phyloP scores from a whole-genome alignment of 1,284 basidiomycete genomes.

The Veloporphyrellus conicus region DNA sequence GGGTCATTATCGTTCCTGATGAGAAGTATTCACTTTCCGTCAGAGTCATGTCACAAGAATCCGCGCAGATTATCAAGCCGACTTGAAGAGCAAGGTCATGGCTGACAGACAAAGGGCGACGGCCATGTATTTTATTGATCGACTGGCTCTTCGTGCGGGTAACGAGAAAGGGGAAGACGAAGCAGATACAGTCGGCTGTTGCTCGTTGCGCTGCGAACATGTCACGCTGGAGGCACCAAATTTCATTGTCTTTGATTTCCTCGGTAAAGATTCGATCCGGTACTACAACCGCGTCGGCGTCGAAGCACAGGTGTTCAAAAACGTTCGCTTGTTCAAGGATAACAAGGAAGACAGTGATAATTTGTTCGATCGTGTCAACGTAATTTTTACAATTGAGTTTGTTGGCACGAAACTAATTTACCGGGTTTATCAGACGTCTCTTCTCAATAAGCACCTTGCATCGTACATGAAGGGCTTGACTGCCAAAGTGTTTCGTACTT shows the following conservation, averaged over 20 bases:
- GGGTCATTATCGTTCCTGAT: background rate
- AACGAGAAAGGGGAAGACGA: slow-evolving; percentile 99
- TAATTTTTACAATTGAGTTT: slow-evolving; percentile 35
- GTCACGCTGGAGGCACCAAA: slow-evolving; percentile 85
- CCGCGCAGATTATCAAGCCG: slow-evolving; percentile 78
- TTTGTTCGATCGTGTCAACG: slow-evolving; percentile 90
- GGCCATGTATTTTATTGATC: slow-evolving; percentile 96
- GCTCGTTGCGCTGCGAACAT: slow-evolving; percentile 91
- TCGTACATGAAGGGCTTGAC: slow-evolving; percentile 94
- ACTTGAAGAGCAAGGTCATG: slow-evolving; percentile 87
- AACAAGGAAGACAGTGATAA: slow-evolving; percentile 86
- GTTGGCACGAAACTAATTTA: slow-evolving; percentile 6
- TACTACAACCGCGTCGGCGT: slow-evolving; percentile 90
- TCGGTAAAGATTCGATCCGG: slow-evolving; percentile 96
- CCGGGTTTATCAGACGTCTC: slow-evolving; percentile 57
- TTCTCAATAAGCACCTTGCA: slow-evolving; percentile 85
- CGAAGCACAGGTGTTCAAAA: slow-evolving; percentile 86
- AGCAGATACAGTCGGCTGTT: slow-evolving; percentile 96
- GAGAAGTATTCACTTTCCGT: slow-evolving; percentile 7
- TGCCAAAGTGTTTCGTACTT: slow-evolving; percentile 98
- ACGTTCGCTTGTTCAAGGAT: slow-evolving; percentile 84
- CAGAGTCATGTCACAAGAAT: slow-evolving; percentile 89
- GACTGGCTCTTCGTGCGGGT: slow-evolving; percentile 89
- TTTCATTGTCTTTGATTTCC: slow-evolving; percentile 88
- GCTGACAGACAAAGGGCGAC: slow-evolving; percentile 90